phyloP scores from a whole-genome alignment of 352 stramenopile genomes.

The Elongisporangium undulatum region DNA sequence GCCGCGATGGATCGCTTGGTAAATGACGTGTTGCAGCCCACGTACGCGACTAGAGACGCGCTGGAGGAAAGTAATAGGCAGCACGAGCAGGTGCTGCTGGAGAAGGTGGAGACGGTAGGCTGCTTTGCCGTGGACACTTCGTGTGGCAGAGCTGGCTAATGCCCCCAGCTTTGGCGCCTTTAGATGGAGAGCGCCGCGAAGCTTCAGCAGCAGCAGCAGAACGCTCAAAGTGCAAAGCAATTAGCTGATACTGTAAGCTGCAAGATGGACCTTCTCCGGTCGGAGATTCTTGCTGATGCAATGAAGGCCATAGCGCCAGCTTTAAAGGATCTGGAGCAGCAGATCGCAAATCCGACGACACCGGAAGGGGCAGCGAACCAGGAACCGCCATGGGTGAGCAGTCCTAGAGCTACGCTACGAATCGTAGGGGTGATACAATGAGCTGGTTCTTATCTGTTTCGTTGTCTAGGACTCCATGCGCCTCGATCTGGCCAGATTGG shows the following conservation, averaged over 20 bases:
- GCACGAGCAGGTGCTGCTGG: neutral
- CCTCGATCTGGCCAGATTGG: slow-evolving; percentile 5
- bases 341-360: slow-evolving; percentile 1
- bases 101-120: slow-evolving; percentile 4
- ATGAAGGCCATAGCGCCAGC: neutral
- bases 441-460: neutral
- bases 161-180: no score
- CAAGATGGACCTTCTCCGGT: neutral
- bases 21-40: slow-evolving; percentile 1
- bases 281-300: neutral
- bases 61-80: neutral
- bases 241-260: neutral
- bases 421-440: no score
- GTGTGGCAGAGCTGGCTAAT: no score
- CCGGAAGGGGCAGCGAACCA: neutral
- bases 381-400: neutral
- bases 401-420: neutral
- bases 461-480: slow-evolving; percentile 7
- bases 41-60: slow-evolving; percentile 4
- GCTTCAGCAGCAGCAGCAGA: neutral
- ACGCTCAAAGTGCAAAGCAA: neutral
- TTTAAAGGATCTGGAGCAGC: slow-evolving; percentile 3
- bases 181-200: neutral
- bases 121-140: no score
- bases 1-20: neutral